Evolutionary conservation across 1,284 basidiomycete species (phyloP).

Genomic region (Golubevia pallescens): DNA sequence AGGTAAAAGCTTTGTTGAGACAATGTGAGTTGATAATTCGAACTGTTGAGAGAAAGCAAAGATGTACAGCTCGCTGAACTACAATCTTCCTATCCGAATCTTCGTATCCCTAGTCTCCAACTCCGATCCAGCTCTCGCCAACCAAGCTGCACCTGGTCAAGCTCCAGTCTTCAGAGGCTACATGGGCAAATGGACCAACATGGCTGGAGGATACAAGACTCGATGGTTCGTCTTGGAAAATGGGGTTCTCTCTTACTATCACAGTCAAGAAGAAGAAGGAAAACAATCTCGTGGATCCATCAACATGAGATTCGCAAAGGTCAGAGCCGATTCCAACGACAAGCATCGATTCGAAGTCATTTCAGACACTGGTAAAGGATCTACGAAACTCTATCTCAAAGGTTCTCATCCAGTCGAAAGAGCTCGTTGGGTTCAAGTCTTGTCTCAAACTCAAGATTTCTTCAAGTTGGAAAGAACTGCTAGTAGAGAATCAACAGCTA

Average conservation of each 20-base stretch:
- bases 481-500: conserved; percentile 27
- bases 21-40: conserved; percentile 72
- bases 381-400: conserved; percentile 87
- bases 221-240: conserved; percentile 93
- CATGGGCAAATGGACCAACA: conserved; percentile 83
- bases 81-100: too few species aligned
- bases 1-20: conserved; percentile 80
- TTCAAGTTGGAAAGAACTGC: conserved; percentile 34
- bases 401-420: conserved; percentile 71
- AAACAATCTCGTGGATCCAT: conserved; percentile 86
- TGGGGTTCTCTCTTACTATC: conserved; percentile 82
- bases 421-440: conserved; percentile 55
- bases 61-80: too few species aligned
- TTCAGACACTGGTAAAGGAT: conserved; percentile 66
- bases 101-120: too few species aligned
- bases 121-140: conserved; percentile 66
- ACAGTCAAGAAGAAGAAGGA: conserved; percentile 88
- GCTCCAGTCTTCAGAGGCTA: conserved; percentile 56
- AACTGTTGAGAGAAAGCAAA: conserved; percentile 54
- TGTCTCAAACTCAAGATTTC: conserved; percentile 48
- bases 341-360: conserved; percentile 83
- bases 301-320: conserved; percentile 78
- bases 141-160: conserved; percentile 51
- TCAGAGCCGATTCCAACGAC: conserved; percentile 66
- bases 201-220: conserved; percentile 86